phyloP scores from a whole-genome alignment of 2,329 filamentous ascomycete genomes.

The Colletotrichum sp. region DNA sequence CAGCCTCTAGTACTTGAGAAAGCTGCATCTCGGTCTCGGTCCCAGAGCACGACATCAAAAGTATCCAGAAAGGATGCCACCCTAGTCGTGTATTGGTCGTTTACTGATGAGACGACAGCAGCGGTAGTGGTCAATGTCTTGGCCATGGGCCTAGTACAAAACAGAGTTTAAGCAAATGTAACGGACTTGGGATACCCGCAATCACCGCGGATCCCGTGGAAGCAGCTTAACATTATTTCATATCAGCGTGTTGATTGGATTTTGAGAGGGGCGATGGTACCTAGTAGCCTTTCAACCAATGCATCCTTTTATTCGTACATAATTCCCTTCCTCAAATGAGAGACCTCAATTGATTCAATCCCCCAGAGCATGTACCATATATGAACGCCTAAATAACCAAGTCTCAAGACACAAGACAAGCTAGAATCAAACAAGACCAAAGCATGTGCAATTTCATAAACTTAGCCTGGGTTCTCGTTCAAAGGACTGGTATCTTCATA shows the following conservation, averaged over 20 bases:
- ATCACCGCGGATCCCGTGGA: neutral
- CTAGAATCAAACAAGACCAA: neutral
- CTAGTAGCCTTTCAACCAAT: neutral
- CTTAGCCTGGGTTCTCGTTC: neutral
- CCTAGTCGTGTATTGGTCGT: neutral
- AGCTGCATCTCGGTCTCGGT: neutral
- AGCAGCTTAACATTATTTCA: neutral
- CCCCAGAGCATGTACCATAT: neutral
- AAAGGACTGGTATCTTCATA: neutral
- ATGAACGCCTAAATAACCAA: neutral
- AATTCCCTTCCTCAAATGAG: neutral
- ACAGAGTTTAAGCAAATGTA: neutral
- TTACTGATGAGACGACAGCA: neutral
- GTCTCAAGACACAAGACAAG: neutral
- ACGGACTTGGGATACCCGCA: neutral
- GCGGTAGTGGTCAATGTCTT: neutral
- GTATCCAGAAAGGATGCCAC: neutral
- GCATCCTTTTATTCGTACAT: neutral
- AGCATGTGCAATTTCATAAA: fast-evolving
- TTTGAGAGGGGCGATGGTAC: neutral
- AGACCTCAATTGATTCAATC: neutral
- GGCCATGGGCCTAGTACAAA: neutral
- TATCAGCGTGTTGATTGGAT: neutral
- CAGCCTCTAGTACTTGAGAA: neutral
- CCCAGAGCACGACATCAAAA: neutral